A percentile compares a stretch with the other conserved stretches of the same genome.
Evolutionary conservation across 1,284 basidiomycete genomes (phyloP).

Genomic region (Ganoderma multipileum): DNA sequence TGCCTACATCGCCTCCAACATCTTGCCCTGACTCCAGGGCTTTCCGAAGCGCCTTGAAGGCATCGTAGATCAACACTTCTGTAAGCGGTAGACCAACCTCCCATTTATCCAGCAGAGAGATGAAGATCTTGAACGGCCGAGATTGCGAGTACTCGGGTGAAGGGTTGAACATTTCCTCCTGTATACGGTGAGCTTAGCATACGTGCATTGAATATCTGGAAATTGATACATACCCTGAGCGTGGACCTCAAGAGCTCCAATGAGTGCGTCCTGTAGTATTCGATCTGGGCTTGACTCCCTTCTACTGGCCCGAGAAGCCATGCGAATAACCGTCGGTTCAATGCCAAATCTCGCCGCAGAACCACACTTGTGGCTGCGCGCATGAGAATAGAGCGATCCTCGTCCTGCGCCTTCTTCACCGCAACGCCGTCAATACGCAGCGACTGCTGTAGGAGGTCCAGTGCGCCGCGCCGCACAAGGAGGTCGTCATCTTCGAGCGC

Average conservation of each 20-base stretch:
- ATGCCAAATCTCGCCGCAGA: slow-evolving; percentile 89
- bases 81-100: slow-evolving; percentile 90
- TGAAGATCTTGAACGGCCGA: slow-evolving; percentile 94
- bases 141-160: slow-evolving; percentile 77
- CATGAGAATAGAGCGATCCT: slow-evolving; percentile 81
- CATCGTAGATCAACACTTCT: slow-evolving; percentile 79
- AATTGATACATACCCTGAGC: slow-evolving; percentile 56
- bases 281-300: slow-evolving; percentile 72
- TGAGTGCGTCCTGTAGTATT: slow-evolving; percentile 73
- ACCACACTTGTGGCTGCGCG: slow-evolving; percentile 84
- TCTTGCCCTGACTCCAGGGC: slow-evolving; percentile 58
- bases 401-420: slow-evolving; percentile 66
- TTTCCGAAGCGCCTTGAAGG: slow-evolving; percentile 75
- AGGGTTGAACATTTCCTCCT: slow-evolving; percentile 79
- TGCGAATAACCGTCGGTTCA: slow-evolving; percentile 92
- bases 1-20: slow-evolving; percentile 66
- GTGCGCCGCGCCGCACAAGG: slow-evolving; percentile 81
- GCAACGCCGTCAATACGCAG: slow-evolving; percentile 77
- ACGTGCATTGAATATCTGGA: background rate
- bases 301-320: slow-evolving; percentile 93
- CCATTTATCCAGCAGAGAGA: slow-evolving; percentile 96
- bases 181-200: slow-evolving; percentile 1
- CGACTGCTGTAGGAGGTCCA: slow-evolving; percentile 83
- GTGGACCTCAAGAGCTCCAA: slow-evolving; percentile 74
- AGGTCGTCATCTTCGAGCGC: slow-evolving; percentile 91